Base-by-base conservation (phyloP, 768 basidiomycete genomes). In the Psilocybe cubensis region DNA sequence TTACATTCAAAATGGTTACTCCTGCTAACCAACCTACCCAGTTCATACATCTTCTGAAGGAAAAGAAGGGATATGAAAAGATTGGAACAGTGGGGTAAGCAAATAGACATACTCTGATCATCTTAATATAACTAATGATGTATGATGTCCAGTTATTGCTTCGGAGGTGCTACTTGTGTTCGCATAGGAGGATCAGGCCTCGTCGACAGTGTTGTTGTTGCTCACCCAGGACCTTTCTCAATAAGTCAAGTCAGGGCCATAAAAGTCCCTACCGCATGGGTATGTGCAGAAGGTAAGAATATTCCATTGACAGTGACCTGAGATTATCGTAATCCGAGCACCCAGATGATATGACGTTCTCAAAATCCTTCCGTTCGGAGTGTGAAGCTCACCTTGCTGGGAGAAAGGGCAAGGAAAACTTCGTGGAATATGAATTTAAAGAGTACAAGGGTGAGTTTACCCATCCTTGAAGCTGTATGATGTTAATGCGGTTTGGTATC, bases 391-490 rank as follows among this genome's bases (percentile, higher is more conserved):
- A 68, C 1, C 71, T 81, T 21, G 74, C 70, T 4, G 63, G 58
- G 1, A 74, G 76, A 28, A 75, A 75, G 41, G 74, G 66, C 11
- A 74, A 73, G 28, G 70, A 69, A 2, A 61, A 63, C 35, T 76
- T 66, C 45, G 68, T 80, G 0, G 77, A 80, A 6, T 80, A 78
- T 50, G 80, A 82, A 64, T 76, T 82, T 60, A 72, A 69, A 51
- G 69, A 69, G 4, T 81, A 79, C 55, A 74, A 75, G 72, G 79
- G 81, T 79, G 33, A 9, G 45, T 25, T 28, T 14, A 9, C 12
- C 35, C 35, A 14, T 12, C n/a, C 5, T 20, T 25, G 3, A 25
- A 14, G 12, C 43, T 41, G 21, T 8, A 24, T 43, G 42, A 31
- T 21, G 23, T 14, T 21, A 9, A 42, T 10, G 44, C 33, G 40